A percentile compares a stretch with the other conserved stretches of the same genome.
Conservation (phyloP, 768 basidiomycete genomes). For the Agaricus blazei region DNA sequence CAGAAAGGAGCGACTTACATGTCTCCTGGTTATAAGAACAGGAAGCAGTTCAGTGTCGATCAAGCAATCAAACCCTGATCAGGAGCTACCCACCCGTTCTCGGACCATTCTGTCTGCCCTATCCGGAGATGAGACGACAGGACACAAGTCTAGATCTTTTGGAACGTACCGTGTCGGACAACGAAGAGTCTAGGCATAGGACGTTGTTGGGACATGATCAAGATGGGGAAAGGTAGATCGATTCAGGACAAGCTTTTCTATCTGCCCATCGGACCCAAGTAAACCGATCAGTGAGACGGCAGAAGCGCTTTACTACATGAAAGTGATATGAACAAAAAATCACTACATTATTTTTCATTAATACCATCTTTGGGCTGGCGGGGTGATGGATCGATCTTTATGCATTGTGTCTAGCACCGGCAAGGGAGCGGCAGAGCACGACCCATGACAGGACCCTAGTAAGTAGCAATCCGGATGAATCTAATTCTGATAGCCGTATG, state of each 20-base stretch:
- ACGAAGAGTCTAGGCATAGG: slow-evolving; percentile 75
- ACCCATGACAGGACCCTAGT: too few relatives aligned
- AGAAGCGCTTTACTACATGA: too few relatives aligned
- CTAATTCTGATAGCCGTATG: too few relatives aligned
- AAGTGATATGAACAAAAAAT: too few relatives aligned
- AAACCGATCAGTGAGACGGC: background rate
- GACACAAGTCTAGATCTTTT: background rate
- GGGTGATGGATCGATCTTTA: too few relatives aligned
- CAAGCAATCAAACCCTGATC: background rate
- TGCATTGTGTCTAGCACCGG: too few relatives aligned
- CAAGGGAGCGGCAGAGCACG: too few relatives aligned
- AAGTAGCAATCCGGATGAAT: too few relatives aligned
- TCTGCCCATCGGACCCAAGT: slow-evolving; percentile 7
- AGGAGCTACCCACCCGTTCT: slow-evolving; percentile 58
- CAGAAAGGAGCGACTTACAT: slow-evolving; percentile 36
- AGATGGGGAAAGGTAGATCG: background rate
- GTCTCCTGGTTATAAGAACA: slow-evolving; percentile 39
- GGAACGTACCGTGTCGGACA: slow-evolving; percentile 63
- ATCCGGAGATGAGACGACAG: background rate
- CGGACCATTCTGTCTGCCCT: slow-evolving; percentile 95
- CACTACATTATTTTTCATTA: too few relatives aligned
- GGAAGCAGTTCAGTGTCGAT: background rate
- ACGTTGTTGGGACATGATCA: slow-evolving; percentile 16
- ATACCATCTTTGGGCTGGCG: too few relatives aligned
- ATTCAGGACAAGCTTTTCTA: background rate